Evolutionary conservation across 495 filamentous ascomycete species (phyloP).

Genomic region (Barbatosphaeria neglecta): DNA sequence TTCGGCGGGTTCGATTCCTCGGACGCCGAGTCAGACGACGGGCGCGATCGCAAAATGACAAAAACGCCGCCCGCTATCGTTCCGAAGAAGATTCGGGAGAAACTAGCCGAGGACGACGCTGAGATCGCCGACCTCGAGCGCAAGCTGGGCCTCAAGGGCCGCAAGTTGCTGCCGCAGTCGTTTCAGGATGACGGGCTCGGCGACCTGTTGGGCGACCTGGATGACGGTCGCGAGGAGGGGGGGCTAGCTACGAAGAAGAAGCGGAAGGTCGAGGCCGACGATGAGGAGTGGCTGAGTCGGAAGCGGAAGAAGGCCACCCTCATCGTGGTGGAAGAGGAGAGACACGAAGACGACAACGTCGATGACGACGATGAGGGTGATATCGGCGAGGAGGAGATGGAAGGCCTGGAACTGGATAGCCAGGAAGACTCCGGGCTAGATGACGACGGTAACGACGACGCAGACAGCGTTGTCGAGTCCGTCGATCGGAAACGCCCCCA

Average conservation of each 20-base stretch:
- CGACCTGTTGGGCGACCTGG: conserved; percentile 62
- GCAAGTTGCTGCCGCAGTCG: conserved; percentile 59
- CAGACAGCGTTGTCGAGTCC: conserved; percentile 1
- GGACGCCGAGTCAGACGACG: conserved; percentile 3
- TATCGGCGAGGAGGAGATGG: conserved; percentile 16
- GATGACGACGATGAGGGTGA: conserved; percentile 24
- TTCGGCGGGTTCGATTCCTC: conserved; percentile 21
- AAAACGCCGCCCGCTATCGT: conserved; percentile 22
- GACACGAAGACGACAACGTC: conserved; percentile 14
- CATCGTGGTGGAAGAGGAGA: background rate
- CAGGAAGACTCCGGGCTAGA: conserved; percentile 21
- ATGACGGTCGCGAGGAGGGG: conserved; percentile 37
- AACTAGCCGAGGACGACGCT: conserved; percentile 63
- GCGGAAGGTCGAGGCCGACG: conserved; percentile 57
- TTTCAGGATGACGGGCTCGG: conserved; percentile 82
- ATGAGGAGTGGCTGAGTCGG: conserved; percentile 37
- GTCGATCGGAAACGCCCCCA: conserved; percentile 13
- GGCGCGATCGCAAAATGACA: conserved; percentile 11
- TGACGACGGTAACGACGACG: conserved; percentile 5
- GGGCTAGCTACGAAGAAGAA: conserved; percentile 45
- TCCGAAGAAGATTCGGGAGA: conserved; percentile 50
- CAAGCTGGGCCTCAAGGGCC: conserved; percentile 74
- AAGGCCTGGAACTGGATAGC: conserved; percentile 18
- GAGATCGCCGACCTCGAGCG: conserved; percentile 84
- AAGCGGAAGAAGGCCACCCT: conserved; percentile 32